phyloP scores from a whole-genome alignment of 2,329 filamentous ascomycete species.

The Fusarium veterinarium region DNA sequence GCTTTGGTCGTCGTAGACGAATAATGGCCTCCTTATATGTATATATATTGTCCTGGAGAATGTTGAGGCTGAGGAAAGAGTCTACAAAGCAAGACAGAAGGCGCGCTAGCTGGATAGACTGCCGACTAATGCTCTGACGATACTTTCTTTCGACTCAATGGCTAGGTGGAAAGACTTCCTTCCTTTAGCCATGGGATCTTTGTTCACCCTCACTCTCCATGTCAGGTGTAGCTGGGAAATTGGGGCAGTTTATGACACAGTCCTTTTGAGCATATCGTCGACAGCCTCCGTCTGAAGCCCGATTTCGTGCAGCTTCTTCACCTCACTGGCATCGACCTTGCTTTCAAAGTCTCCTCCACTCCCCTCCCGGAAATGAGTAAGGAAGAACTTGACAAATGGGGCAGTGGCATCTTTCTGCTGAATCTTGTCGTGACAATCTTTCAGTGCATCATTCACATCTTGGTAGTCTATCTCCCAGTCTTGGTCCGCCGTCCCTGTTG shows the following conservation, averaged over 20 bases:
- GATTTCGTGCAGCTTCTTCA: not conserved
- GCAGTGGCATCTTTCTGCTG: not conserved
- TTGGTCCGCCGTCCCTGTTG: not conserved
- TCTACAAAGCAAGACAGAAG: not conserved
- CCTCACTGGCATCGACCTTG: constrained; percentile 1
- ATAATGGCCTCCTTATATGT: not conserved
- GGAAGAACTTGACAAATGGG: constrained; percentile 20
- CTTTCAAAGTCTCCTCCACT: constrained; percentile 4
- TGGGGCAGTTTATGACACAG: not conserved
- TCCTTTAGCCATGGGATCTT: not conserved
- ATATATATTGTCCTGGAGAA: not conserved
- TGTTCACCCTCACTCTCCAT: not conserved
- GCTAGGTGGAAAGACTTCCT: accelerated
- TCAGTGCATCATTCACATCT: not conserved
- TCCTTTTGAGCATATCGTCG: not conserved
- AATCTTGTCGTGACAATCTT: constrained; percentile 7
- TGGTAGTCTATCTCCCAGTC: constrained; percentile 14
- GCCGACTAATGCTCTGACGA: not conserved
- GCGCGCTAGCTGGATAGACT: too few relatives aligned
- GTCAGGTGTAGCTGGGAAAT: accelerated
- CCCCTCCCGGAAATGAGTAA: constrained; percentile 17
- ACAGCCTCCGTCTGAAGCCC: constrained; percentile 9
- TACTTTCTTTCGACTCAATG: not conserved
- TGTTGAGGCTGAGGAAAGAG: not conserved
- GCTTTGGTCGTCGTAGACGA: accelerated